Base-by-base conservation (phyloP, 345 rosid species). In the Salix dunnii region DNA sequence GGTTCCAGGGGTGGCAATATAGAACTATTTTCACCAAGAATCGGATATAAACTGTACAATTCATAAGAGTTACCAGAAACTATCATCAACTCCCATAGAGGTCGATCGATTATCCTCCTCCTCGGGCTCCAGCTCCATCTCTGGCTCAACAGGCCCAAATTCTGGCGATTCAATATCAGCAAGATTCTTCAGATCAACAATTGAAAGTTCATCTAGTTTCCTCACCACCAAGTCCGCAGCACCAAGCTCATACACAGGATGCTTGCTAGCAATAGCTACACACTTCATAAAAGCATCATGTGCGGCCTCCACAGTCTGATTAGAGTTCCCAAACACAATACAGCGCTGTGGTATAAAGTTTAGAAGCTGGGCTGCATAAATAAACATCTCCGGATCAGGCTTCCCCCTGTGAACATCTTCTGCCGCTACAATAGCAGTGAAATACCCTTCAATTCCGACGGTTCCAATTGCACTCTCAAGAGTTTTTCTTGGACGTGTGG, bases 161-260 rank as follows among this genome's bases (percentile, higher is more conserved):
- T 92, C 96, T 2, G 92, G 76, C 14, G 90, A 80, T 63, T 96
- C 99, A 16, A 87, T 75, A 76, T 77, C 99, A 12, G 97, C 94
- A 62, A 96, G 98, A 72, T 92, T 91, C 88, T 93, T 96, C 84
- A 96, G 85, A 85, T 96, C 99, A 17, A 96, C 93, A 51, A 96
- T 78, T 2, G 99, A 89, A 58, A 96, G 89, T 89, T 93, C 99
- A 13, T 92, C 86, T 51, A 96, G 79, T 58, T 79, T 86, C 78
- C 95, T 88, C 36, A 93, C 98, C 79, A 93, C 94, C 85, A 96
- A 77, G 83, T 93, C 98, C 55, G 99, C 98, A 58, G 99, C 99
- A 48, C 91, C 86, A 28, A 96, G 98, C 78, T 96, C 99, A 1
- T 92, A 96, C 67, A 92, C 86, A 0, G 94, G 98, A 80, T 93